These are phyloP conservation scores for Monosporascus ibericus DNA, from an alignment of 2,329 filamentous ascomycete species.

Conservation along the genomic window DNA sequence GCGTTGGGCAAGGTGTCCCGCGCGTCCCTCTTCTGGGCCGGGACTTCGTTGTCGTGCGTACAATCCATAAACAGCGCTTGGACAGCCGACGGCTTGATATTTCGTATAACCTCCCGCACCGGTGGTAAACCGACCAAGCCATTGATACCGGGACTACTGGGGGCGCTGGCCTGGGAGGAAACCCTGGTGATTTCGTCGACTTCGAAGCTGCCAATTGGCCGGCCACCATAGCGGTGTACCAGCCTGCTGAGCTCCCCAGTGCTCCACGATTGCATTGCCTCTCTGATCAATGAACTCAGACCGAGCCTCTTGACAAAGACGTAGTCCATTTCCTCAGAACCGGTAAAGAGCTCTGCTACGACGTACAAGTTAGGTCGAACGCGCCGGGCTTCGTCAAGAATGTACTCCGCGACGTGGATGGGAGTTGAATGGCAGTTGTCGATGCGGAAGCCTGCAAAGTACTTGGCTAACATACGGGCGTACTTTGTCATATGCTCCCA, in stretches of 20 bases:
- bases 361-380: constrained; percentile 85
- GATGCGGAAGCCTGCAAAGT: constrained; percentile 92
- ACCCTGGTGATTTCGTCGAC: constrained; percentile 74
- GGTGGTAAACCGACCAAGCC: constrained; percentile 20
- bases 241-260: constrained; percentile 87
- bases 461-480: constrained; percentile 84
- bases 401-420: constrained; percentile 87
- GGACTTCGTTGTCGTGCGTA: constrained; percentile 96
- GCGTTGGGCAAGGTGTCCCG: constrained; percentile 91
- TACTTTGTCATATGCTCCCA: constrained; percentile 97
- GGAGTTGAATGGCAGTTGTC: constrained; percentile 98
- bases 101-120: constrained; percentile 63
- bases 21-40: constrained; percentile 89
- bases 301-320: constrained; percentile 91
- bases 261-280: constrained; percentile 98
- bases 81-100: constrained; percentile 80
- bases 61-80: constrained; percentile 98
- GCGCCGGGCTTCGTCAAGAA: constrained; percentile 86
- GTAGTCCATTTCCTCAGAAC: constrained; percentile 93
- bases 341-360: constrained; percentile 91
- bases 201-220: constrained; percentile 95
- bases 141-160: constrained; percentile 21
- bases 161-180: constrained; percentile 22
- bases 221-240: constrained; percentile 87
- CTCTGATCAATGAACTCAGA: constrained; percentile 84